phyloP scores from a whole-genome alignment of 306 rosid species.

The Acacia confusa region DNA sequence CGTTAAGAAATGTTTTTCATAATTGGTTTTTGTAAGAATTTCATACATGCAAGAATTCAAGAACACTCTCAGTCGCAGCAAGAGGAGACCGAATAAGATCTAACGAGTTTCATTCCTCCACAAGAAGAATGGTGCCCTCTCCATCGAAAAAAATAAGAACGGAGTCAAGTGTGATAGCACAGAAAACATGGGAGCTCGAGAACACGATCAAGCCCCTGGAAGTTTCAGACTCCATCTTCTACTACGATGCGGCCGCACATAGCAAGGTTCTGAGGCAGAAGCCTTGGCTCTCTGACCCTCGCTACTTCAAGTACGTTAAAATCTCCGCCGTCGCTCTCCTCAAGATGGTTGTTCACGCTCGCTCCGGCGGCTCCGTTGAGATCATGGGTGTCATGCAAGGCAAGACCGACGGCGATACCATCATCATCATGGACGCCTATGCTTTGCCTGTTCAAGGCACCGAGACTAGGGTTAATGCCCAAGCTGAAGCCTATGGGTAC shows the following conservation, averaged over 20 bases:
- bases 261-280: constrained; percentile 74
- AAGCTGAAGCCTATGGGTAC: constrained; percentile 95
- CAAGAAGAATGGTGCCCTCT: too few relatives aligned
- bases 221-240: constrained; percentile 76
- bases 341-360: constrained; percentile 98
- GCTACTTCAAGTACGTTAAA: constrained; percentile 94
- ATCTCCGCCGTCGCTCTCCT: constrained; percentile 96
- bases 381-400: constrained; percentile 99
- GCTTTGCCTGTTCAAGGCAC: constrained; percentile 97
- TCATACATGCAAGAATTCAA: too few relatives aligned
- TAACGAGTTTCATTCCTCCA: too few relatives aligned
- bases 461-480: constrained; percentile 98
- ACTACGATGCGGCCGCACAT: constrained; percentile 81
- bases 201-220: constrained; percentile 81
- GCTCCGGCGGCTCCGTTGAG: constrained; percentile 95
- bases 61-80: too few relatives aligned
- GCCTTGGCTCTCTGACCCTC: constrained; percentile 87
- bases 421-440: constrained; percentile 94
- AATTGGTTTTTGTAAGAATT: too few relatives aligned
- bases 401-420: constrained; percentile 82
- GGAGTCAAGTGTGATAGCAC: constrained; percentile 54
- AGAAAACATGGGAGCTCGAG: constrained; percentile 92
- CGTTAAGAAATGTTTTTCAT: too few relatives aligned
- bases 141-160: too few relatives aligned
- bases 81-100: too few relatives aligned